Evolutionary conservation across 352 stramenopile species (phyloP), one percentile per base, ranked within the genome.

Genomic region (Phytophthora vignae): DNA sequence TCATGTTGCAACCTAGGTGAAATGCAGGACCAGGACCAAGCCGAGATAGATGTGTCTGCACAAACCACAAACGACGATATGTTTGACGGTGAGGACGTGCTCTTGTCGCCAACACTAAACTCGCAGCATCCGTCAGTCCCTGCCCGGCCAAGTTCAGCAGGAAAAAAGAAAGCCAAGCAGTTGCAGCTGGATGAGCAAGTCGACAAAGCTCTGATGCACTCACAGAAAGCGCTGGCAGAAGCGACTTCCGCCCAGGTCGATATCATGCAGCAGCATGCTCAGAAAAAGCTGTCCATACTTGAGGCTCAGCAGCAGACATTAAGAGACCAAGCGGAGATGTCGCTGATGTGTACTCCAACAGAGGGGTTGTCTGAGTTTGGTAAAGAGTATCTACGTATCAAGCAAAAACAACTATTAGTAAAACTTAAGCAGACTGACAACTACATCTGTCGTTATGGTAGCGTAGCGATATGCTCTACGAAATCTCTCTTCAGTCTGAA

Each of bases 361-460:
- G 58, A 55, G 12, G 46, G 44, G 7, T 19, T 64, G 8, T 50
- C 58, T 12, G 46, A 55, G 7, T 48, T 64, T 19, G 44, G 58
- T 10, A 50, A 56, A 31, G 44, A 64, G 19, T 61, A 61, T 8
- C n/a, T 64, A 22, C n/a, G 46, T 25, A 10, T 64, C 8, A 64
- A 49, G n/a, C 44, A 64, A 21, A 54, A n/a, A 17, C 40, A 63
- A 53, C 21, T 55, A 14, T n/a, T 63, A 25, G 40, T 48, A 5
- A 44, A 63, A 27, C 22, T 55, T 7, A 55, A 63, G 56, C 25
- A 62, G 33, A 4, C 19, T 29, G 52, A 44, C 3, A 3, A 15
- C 33, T 40, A 40, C 9, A 1, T 40, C 11, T 40, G 33, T 40
- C 33, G 33, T 14, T 40, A 40, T 40, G 33, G 33, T 48, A 60